phyloP scores from a whole-genome alignment of 177 flowering plant species.

The Telopea speciosissima region DNA sequence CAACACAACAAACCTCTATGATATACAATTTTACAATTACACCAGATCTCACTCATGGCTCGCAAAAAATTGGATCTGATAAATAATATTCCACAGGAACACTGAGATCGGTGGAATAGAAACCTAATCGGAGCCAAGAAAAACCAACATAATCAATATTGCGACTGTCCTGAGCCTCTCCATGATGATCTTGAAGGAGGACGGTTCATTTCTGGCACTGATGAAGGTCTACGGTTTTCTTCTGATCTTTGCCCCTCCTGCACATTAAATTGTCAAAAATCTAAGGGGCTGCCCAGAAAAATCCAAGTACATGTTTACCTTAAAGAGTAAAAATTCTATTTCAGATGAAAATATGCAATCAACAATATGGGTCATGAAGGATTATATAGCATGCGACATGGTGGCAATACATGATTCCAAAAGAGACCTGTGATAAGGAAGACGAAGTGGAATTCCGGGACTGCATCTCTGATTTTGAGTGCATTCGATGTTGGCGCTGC shows the following conservation, averaged over 20 bases:
- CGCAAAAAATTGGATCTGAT: background rate
- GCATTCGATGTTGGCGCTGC: constrained; percentile 68
- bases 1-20: constrained; percentile 30
- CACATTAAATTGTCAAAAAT: constrained; percentile 9
- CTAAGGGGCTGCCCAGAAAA: background rate
- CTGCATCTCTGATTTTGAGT: constrained; percentile 39
- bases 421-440: constrained; percentile 43
- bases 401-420: background rate
- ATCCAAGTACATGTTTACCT: background rate
- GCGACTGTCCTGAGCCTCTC: constrained; percentile 49
- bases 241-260: constrained; percentile 56
- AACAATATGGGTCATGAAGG: background rate
- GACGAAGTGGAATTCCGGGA: constrained; percentile 37
- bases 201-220: constrained; percentile 33
- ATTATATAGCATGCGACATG: background rate
- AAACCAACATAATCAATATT: constrained; percentile 23
- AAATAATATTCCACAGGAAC: background rate
- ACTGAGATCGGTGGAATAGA: constrained; percentile 7
- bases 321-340: background rate
- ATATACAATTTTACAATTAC: constrained; percentile 64
- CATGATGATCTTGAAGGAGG: constrained; percentile 58
- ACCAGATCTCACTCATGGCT: constrained; percentile 18
- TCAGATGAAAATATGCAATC: background rate
- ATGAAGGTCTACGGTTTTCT: constrained; percentile 30
- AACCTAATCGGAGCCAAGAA: constrained; percentile 10